These are phyloP conservation scores for Candida golubevii DNA, from an alignment of 805 yeast species.

Conservation along the genomic window DNA sequence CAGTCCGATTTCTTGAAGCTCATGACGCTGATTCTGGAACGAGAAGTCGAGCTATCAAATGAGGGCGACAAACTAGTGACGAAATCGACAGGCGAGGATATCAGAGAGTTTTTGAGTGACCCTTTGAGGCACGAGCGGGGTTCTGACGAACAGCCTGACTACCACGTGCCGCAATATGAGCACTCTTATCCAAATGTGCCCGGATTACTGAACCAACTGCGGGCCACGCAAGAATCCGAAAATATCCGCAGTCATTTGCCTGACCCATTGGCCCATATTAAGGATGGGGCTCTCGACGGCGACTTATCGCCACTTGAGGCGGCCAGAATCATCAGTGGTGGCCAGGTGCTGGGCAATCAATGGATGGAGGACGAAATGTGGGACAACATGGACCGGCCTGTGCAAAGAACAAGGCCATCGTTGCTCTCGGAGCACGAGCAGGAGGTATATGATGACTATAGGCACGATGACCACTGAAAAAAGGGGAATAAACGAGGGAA, in stretches of 20 bases:
- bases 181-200: neutral
- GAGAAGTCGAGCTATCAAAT: slow-evolving; percentile 30
- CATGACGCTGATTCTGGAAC: slow-evolving; percentile 35
- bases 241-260: slow-evolving; percentile 29
- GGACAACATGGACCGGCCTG: slow-evolving; percentile 3
- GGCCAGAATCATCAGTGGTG: slow-evolving; percentile 38
- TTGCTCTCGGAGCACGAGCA: slow-evolving; percentile 30
- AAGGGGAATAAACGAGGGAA: neutral
- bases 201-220: neutral
- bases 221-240: neutral
- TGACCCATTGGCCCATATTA: slow-evolving; percentile 41
- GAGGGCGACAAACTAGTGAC: slow-evolving; percentile 39
- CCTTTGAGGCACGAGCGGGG: slow-evolving; percentile 13
- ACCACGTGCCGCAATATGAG: slow-evolving; percentile 12
- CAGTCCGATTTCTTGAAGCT: slow-evolving; percentile 36
- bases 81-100: slow-evolving; percentile 32
- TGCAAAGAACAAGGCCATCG: slow-evolving; percentile 5
- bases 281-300: slow-evolving; percentile 33
- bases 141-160: slow-evolving; percentile 5
- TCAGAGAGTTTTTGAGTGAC: slow-evolving; percentile 22
- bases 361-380: slow-evolving; percentile 38
- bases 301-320: slow-evolving; percentile 32
- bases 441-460: slow-evolving; percentile 40
- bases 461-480: slow-evolving; percentile 35
- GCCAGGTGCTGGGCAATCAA: slow-evolving; percentile 30